phyloP scores from a whole-genome alignment of 805 yeast genomes.

The Kodamaea restingae region DNA sequence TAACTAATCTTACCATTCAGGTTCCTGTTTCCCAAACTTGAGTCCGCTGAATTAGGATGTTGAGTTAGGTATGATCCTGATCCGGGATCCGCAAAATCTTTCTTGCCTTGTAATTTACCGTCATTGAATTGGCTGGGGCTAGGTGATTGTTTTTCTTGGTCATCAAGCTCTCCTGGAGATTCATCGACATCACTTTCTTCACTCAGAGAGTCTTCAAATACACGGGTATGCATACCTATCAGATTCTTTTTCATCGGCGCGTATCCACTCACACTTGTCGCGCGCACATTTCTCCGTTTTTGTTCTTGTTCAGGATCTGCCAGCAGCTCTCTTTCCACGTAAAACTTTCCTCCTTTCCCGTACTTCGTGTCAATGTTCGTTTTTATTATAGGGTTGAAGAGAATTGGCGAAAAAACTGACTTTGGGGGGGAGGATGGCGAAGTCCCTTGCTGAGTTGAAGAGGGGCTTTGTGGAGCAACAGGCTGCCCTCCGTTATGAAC shows the following conservation, averaged over 20 bases:
- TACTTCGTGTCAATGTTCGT: constrained; percentile 81
- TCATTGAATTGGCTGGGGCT: not conserved
- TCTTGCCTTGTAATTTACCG: not conserved
- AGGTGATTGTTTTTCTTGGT: not conserved
- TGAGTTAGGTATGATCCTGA: too few relatives aligned
- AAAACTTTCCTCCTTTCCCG: constrained; percentile 86
- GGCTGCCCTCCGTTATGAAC: too few relatives aligned
- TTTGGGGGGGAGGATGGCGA: constrained; percentile 2
- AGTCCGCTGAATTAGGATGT: not conserved
- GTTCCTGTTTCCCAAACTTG: not conserved
- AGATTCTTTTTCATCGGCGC: constrained; percentile 10
- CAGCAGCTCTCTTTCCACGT: constrained; percentile 43
- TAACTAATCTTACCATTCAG: not conserved
- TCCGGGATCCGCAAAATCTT: too few relatives aligned
- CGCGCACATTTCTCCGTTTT: constrained; percentile 23
- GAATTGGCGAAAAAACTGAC: constrained; percentile 78
- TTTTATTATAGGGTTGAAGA: constrained; percentile 75
- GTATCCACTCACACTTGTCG: constrained; percentile 30
- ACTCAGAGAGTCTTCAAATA: constrained; percentile 9
- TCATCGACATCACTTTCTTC: constrained; percentile 41
- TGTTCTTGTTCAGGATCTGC: constrained; percentile 17
- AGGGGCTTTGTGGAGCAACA: not conserved
- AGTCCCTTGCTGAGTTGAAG: not conserved
- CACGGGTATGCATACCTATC: constrained; percentile 3
- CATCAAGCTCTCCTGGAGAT: not conserved